Conservation (phyloP, 257 asterid species). For the Capsicum pubescens region DNA sequence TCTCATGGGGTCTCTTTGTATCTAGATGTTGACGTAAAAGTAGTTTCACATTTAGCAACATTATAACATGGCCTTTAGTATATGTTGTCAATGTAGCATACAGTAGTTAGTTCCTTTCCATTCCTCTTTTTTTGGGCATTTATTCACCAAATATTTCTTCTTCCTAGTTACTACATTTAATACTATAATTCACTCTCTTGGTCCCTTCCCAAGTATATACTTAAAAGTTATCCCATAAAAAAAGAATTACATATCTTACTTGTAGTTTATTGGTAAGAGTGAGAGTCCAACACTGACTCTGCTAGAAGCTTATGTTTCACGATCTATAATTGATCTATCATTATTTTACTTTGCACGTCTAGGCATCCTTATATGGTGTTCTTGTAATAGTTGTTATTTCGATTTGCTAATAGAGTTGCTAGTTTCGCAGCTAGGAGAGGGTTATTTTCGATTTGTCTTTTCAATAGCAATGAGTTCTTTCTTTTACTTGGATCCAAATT, state of each 20-base stretch:
- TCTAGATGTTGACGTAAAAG: conserved; percentile 25
- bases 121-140: background rate
- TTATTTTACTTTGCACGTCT: no score
- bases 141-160: background rate
- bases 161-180: background rate
- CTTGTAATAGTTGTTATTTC: no score
- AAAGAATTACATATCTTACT: no score
- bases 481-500: background rate
- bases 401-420: background rate
- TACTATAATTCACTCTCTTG: background rate
- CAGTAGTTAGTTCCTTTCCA: background rate
- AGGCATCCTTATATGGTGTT: no score
- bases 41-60: conserved; percentile 27
- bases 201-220: no score
- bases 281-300: no score
- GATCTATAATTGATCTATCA: no score
- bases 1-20: conserved; percentile 26
- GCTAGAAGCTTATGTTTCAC: no score
- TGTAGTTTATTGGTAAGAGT: no score
- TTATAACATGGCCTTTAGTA: conserved; percentile 12
- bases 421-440: background rate
- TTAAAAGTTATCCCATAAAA: no score
- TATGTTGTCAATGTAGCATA: background rate
- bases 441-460: background rate
- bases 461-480: background rate